Evolutionary conservation across 192 early-diverging fungal species (phyloP).

Genomic region (Coemansia umbellata): DNA sequence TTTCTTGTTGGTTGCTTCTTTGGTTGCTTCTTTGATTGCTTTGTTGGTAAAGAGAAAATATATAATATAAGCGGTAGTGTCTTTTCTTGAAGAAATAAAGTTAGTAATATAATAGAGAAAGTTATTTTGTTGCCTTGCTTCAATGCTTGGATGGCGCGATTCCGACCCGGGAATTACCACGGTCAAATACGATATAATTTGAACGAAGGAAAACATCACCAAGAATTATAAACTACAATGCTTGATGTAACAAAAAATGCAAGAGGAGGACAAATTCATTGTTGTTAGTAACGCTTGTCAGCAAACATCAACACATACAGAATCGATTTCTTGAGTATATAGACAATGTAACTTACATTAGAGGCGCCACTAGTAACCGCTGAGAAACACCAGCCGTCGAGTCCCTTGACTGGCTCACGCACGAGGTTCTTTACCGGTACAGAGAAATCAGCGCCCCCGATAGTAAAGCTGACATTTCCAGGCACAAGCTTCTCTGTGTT

Average conservation of each 20-base stretch:
- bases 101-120: background rate
- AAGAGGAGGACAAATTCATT: too few relatives aligned
- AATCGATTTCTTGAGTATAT: too few relatives aligned
- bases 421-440: conserved; percentile 42
- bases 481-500: conserved; percentile 47
- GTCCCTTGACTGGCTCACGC: conserved; percentile 50
- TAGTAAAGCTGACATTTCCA: conserved; percentile 44
- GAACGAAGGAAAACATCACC: conserved; percentile 68
- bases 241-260: background rate
- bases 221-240: conserved; percentile 53
- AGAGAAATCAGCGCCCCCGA: conserved; percentile 38
- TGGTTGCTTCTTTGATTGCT: background rate
- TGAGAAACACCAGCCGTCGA: conserved; percentile 50
- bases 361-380: conserved; percentile 48
- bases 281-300: too few relatives aligned
- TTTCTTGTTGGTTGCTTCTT: too few relatives aligned
- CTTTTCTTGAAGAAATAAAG: background rate
- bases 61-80: too few relatives aligned
- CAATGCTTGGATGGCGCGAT: conserved; percentile 56
- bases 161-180: conserved; percentile 54
- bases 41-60: too few relatives aligned
- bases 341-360: conserved; percentile 47
- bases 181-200: conserved; percentile 64
- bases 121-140: background rate
- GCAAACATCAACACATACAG: background rate